These are phyloP conservation scores for Fusarium dimerum DNA, from an alignment of 2,329 filamentous ascomycete genomes.

Conservation along the genomic window DNA sequence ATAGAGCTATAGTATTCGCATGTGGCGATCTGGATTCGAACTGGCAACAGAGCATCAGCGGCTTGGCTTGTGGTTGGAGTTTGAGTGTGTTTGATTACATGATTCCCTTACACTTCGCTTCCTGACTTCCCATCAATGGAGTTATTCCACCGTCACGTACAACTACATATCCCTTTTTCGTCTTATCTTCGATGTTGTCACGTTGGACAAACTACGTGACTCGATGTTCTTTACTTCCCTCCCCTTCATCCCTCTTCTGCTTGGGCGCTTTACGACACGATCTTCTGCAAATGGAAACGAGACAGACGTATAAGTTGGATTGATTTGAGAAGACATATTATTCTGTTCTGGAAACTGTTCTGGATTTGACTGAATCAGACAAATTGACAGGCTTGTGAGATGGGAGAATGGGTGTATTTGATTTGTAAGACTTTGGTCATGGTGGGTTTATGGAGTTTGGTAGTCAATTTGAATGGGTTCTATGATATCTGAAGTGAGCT, in stretches of 20 bases:
- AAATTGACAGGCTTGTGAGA: too few species aligned
- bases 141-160: background rate
- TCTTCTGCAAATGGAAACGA: too few species aligned
- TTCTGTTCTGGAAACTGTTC: too few species aligned
- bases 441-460: background rate
- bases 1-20: background rate
- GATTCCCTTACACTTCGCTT: too few species aligned
- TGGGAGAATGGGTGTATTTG: background rate
- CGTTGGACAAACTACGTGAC: background rate
- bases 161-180: background rate
- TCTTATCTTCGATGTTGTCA: background rate
- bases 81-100: background rate
- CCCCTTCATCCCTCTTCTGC: too few species aligned
- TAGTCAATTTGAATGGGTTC: background rate
- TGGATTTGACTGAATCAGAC: too few species aligned
- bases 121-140: background rate
- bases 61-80: background rate
- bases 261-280: too few species aligned
- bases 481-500: background rate
- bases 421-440: background rate
- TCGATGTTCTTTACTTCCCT: background rate
- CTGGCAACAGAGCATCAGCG: conserved; percentile 6
- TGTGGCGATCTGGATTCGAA: conserved; percentile 7
- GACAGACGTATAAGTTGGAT: too few species aligned
- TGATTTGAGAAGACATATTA: too few species aligned